A percentile compares a stretch with the other conserved stretches of the same genome.
phyloP scores from a whole-genome alignment of 139 green algal genomes.

The Asterochloris erici region DNA sequence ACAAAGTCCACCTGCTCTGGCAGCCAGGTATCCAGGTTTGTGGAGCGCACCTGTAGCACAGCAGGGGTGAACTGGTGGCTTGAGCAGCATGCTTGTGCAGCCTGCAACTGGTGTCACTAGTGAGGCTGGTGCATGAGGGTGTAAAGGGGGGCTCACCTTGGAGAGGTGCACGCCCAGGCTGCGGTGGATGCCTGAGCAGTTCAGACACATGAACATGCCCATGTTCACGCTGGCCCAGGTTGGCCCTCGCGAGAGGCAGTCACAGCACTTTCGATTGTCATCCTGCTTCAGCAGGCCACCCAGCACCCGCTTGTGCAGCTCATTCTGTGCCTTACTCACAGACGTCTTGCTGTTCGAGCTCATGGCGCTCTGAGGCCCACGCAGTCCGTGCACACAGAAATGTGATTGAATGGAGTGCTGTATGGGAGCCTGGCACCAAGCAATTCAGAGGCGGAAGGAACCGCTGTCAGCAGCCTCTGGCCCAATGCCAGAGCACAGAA shows the following conservation, averaged over 20 bases:
- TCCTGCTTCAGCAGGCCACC: slow-evolving; percentile 65
- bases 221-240: slow-evolving; percentile 86
- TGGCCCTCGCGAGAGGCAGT: slow-evolving; percentile 76
- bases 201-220: slow-evolving; percentile 88
- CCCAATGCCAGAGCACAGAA: too few relatives aligned
- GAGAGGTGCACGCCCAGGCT: slow-evolving; percentile 83
- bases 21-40: slow-evolving; percentile 86
- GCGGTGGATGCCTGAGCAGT: slow-evolving; percentile 84
- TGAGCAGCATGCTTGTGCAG: neutral
- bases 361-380: neutral
- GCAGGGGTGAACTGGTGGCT: neutral
- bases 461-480: too few relatives aligned
- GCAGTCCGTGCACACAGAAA: too few relatives aligned
- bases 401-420: too few relatives aligned
- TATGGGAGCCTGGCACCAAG: too few relatives aligned
- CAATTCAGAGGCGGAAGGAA: too few relatives aligned
- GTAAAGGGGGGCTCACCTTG: slow-evolving; percentile 49
- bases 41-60: slow-evolving; percentile 4
- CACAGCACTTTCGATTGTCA: slow-evolving; percentile 74
- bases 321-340: slow-evolving; percentile 72
- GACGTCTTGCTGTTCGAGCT: slow-evolving; percentile 62
- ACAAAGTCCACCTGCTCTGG: slow-evolving; percentile 88
- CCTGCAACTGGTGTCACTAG: slow-evolving; percentile 66
- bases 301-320: slow-evolving; percentile 72
- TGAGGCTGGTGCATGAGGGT: too few relatives aligned